Conservation (phyloP, 2,329 filamentous ascomycete species). For the Cercospora berteroae region DNA sequence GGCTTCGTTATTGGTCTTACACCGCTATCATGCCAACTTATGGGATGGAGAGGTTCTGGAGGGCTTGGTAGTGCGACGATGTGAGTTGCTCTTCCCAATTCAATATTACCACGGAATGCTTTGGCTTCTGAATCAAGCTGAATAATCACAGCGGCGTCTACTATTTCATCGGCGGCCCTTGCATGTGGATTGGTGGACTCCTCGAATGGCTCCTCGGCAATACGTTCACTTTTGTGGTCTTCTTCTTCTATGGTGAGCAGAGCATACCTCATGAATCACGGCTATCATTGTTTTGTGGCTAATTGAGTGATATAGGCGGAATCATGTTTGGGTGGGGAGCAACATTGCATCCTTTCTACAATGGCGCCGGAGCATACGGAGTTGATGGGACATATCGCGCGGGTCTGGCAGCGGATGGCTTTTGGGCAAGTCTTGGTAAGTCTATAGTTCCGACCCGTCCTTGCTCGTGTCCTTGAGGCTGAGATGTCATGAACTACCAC, state of each 20-base stretch:
- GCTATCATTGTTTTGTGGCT: too few relatives aligned
- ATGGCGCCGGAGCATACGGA: slow-evolving; percentile 17
- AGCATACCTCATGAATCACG: too few relatives aligned
- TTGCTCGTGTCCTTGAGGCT: too few relatives aligned
- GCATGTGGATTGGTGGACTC: slow-evolving; percentile 34
- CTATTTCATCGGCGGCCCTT: slow-evolving; percentile 38
- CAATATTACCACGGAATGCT: not conserved
- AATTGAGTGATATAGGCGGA: not conserved
- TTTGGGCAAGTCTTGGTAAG: slow-evolving; percentile 17
- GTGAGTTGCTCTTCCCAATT: slow-evolving; percentile 14
- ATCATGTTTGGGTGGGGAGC: slow-evolving; percentile 21
- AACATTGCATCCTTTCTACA: slow-evolving; percentile 21
- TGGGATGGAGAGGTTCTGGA: slow-evolving; percentile 26
- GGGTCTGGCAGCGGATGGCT: slow-evolving; percentile 9
- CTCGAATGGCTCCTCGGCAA: slow-evolving; percentile 40
- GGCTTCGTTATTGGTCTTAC: slow-evolving; percentile 21
- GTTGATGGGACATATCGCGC: slow-evolving; percentile 5
- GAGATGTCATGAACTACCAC: too few relatives aligned
- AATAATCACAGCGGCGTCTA: slow-evolving; percentile 27
- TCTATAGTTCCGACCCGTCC: too few relatives aligned
- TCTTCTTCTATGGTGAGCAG: slow-evolving; percentile 24
- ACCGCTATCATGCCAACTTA: slow-evolving; percentile 19
- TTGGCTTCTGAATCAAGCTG: not conserved
- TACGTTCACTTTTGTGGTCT: slow-evolving; percentile 32
- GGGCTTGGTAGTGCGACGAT: slow-evolving; percentile 26